Base-by-base conservation (phyloP, 768 basidiomycete species). In the Kwoniella sp. region DNA sequence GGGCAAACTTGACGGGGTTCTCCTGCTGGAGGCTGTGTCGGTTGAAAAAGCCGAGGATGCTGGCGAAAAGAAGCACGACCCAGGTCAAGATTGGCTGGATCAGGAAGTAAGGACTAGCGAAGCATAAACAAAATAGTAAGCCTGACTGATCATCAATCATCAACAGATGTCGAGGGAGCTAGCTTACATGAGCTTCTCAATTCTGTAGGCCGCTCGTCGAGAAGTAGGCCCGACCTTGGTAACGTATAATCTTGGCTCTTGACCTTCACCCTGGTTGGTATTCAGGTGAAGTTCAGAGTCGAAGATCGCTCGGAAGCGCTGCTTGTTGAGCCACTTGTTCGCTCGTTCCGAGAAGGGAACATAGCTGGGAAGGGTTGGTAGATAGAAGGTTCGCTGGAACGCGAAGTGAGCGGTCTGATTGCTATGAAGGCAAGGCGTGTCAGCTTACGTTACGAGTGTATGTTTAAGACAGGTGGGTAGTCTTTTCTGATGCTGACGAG, bases 101-200 rank as follows among this genome's bases (percentile, higher is more conserved):
- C n/a, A 72, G 10, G 33, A 47, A 49, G 48, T 49, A 64, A 7
- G 68, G 68, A 22, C 73, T 74, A 33, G 33, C 33, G 33, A 33
- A 33, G 5, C 37, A n/a, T n/a, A 29, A 48, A 27, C 2, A 25
- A 5, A 4, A 6, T 33, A 13, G 33, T 33, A 33, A 33, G 33
- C 33, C 13, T 13, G 13, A 33, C 33, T 6, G 10, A 15, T n/a
- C n/a, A 19, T 24, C 36, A 21, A 10, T 33, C 33, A 33, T 33
- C 33, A 33, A 13, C 33, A 33, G 33, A 19, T 8, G 21, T n/a
- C n/a, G n/a, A n/a, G n/a, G n/a, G n/a, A n/a, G 15, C 55, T 26
- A 55, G 33, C 73, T 68, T 37, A 74, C 73, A 74, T 58, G 51
- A 55, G 40, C 12, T 44, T 36, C 44, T 71, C 68, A 44, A 69